Evolutionary conservation across 768 basidiomycete species (phyloP), one percentile per base, ranked within the genome.

Genomic region (Psilocybe sp.): DNA sequence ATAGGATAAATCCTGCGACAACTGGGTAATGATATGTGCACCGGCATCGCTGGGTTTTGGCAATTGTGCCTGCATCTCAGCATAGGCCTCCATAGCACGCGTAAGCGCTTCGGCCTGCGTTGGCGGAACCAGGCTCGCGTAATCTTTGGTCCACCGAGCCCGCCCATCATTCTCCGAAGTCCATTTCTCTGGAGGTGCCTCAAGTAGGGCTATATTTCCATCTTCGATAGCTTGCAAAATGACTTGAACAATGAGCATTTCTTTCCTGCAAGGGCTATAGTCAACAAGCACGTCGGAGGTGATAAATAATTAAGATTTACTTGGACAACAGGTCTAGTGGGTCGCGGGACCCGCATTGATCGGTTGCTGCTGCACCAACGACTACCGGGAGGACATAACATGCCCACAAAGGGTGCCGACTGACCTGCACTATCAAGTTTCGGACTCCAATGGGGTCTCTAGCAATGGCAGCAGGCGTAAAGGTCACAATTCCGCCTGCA

Each of bases 401-500:
- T 10, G 69, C 68, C 87, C 88, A 92, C 14, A 85, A 59, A 18
- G 82, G 84, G 58, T 90, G 87, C 36, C 76, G 70, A 47, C 70
- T 64, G 12, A 87, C 64, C 56, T 78, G 70, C 16, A 62, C 66
- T 37, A 91, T 80, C 9, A 75, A 65, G 13, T 77, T 61, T 37
- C 71, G 64, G 10, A 80, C 64, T 12, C 73, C 78, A 33, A 72
- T 45, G 5, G 81, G 79, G 59, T 85, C 74, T 33, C 79, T 74
- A 11, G 75, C 53, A 41, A 91, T 71, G 15, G 80, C 84, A 46
- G 69, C 69, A 1, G 88, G 76, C 14, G 83, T 85, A 51, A 91
- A 86, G 1, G 87, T 88, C 2, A 83, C 75, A 53, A 91, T 66
- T 3, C 89, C 89, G 42, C 89, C 89, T 91, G 50, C 5, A 49